A percentile compares a stretch with the other conserved stretches of the same genome.
Conservation (phyloP, 306 rosid genomes). For the Casuarina glauca region DNA sequence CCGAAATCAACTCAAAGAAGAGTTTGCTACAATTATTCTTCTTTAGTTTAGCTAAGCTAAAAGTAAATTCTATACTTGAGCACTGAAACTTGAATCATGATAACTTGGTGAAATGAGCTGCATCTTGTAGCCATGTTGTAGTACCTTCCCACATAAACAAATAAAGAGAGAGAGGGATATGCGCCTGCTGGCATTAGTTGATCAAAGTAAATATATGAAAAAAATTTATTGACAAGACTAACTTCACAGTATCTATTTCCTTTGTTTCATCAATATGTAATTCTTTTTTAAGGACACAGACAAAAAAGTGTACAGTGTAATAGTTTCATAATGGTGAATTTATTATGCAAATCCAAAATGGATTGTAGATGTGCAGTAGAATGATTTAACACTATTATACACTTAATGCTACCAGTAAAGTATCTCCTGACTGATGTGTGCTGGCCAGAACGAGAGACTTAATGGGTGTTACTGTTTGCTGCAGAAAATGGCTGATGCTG, state of each 20-base stretch:
- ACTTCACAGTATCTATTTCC: neutral
- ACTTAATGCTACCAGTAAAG: neutral
- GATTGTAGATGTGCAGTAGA: conserved; percentile 4
- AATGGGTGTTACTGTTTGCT: conserved; percentile 18
- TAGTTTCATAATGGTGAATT: neutral
- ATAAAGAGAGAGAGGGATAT: neutral
- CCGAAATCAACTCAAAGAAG: conserved; percentile 5
- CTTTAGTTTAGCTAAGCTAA: neutral
- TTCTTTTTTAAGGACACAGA: neutral
- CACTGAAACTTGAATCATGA: neutral
- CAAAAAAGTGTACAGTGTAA: neutral
- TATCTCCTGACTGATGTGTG: neutral
- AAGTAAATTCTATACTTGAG: neutral
- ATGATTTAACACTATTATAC: conserved; percentile 6
- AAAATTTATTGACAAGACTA: neutral
- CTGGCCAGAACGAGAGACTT: neutral
- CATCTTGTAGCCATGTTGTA: neutral
- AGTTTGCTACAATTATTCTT: neutral
- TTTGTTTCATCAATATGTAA: neutral
- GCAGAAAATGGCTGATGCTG: conserved; percentile 89
- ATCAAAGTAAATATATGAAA: neutral
- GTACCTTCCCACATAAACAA: neutral
- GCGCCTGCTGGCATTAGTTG: neutral
- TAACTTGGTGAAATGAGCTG: neutral
- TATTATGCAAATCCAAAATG: neutral